These are phyloP conservation scores for Pancytospora philotis DNA, from an alignment of 371 early-diverging fungal genomes.

Conservation along the genomic window DNA sequence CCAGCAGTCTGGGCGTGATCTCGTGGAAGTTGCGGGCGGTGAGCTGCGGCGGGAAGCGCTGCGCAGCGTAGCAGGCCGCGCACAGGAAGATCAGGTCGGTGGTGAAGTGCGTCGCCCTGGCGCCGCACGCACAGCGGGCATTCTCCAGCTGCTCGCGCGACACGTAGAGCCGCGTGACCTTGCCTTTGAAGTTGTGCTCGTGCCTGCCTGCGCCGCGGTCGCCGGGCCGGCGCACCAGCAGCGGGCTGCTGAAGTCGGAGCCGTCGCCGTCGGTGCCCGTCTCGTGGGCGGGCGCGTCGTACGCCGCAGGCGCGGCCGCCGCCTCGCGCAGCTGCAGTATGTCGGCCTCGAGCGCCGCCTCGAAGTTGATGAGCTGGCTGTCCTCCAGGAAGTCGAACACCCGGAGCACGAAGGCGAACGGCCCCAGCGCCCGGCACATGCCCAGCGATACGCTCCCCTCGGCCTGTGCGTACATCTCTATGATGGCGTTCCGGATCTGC, in stretches of 20 bases:
- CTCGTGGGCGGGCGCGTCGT: background rate
- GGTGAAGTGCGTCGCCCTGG: constrained; percentile 5
- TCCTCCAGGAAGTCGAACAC: constrained; percentile 49
- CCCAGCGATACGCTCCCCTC: background rate
- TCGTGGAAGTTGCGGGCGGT: constrained; percentile 38
- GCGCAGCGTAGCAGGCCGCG: constrained; percentile 37
- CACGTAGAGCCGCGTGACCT: constrained; percentile 10
- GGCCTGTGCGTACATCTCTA: background rate
- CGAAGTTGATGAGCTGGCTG: constrained; percentile 49
- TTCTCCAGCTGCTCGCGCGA: constrained; percentile 12
- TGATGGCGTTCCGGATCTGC: constrained; percentile 26
- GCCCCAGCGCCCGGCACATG: background rate
- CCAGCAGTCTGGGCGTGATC: constrained; percentile 27
- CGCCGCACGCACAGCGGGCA: constrained; percentile 10
- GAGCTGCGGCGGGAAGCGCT: constrained; percentile 30
- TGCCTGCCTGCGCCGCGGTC: too few relatives aligned
- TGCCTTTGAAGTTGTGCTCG: background rate
- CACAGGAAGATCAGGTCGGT: constrained; percentile 42
- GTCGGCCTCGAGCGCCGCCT: constrained; percentile 43
- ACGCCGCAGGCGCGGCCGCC: background rate
- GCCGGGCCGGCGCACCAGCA: background rate
- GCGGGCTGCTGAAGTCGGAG: background rate
- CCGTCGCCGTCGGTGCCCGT: background rate
- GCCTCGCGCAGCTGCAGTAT: background rate
- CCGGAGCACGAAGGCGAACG: constrained; percentile 6